Evolutionary conservation across 2,329 filamentous ascomycete species (phyloP), one percentile per base, ranked within the genome.

Genomic region (Aspergillus transmontanensis): DNA sequence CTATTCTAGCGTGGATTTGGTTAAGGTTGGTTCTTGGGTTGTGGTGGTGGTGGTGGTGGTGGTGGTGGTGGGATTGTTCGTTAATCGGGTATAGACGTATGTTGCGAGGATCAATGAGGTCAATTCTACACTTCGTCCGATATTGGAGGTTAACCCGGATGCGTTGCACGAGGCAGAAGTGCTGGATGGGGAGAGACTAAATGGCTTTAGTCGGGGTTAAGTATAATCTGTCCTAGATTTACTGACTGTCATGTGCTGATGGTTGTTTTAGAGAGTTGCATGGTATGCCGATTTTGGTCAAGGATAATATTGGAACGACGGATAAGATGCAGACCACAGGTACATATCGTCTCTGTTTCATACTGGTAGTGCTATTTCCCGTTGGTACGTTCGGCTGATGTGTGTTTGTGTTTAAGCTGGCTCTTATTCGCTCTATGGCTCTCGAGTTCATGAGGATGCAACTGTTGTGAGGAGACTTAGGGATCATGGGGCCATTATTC

Each of bases 221-320:
- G 64, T 65, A 55, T 34, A 30, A 41, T n/a, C 19, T 26, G 19
- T 12, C 14, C n/a, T 10, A 56, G 41, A 16, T 9, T 12, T 36
- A 6, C 10, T 54, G 30, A 34, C 19, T 54, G 19, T 12, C 2
- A 34, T 11, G 11, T 34, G 21, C 51, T 54, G 19, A 36, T 23
- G 14, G 1, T 23, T n/a, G n/a, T 1, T 12, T 21, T 57, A 81
- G 83, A 0, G 86, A 86, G 2, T 78, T 90, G 0, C 87, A 90
- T 71, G 88, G 89, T 6, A 82, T 90, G 4, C 89, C 88, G 0
- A 84, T 90, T 28, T 75, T 90, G 6, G 80, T 90, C 76, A 91
- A 91, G 73, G 85, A 89, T 75, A 89, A 88, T 71, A 89, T 91
- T 56, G 87, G 84, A 16, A 90, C 88, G 0, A 72, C 76, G 2